Evolutionary conservation across 2,329 filamentous ascomycete genomes (phyloP).

Genomic region (Trichoderma sp.): DNA sequence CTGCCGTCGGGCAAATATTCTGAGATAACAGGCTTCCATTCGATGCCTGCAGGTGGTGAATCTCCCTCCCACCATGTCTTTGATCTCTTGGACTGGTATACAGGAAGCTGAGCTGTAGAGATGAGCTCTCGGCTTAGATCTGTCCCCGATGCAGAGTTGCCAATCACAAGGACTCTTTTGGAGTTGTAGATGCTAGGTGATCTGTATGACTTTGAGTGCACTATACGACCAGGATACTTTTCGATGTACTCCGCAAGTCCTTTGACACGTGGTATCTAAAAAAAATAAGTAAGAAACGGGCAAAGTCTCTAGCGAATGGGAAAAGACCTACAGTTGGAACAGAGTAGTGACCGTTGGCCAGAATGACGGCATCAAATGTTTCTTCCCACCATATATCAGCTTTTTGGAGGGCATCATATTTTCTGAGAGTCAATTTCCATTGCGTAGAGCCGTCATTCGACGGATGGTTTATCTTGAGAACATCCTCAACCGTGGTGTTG

Average conservation of each 20-base stretch:
- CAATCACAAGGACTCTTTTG: slow-evolving; percentile 40
- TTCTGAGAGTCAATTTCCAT: slow-evolving; percentile 50
- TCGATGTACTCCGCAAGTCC: slow-evolving; percentile 42
- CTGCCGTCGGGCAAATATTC: slow-evolving; percentile 43
- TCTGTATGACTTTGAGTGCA: slow-evolving; percentile 48
- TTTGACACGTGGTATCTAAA: slow-evolving; percentile 45
- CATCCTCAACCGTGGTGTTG: slow-evolving; percentile 52
- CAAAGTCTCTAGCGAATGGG: neutral
- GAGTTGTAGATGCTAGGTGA: slow-evolving; percentile 34
- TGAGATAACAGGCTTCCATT: slow-evolving; percentile 53
- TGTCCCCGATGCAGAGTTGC: slow-evolving; percentile 46
- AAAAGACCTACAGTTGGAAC: slow-evolving; percentile 42
- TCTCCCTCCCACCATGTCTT: slow-evolving; percentile 50
- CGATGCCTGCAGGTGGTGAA: slow-evolving; percentile 45
- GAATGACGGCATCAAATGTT: slow-evolving; percentile 44
- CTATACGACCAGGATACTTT: slow-evolving; percentile 40
- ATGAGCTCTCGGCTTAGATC: slow-evolving; percentile 41
- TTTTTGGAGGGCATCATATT: slow-evolving; percentile 41
- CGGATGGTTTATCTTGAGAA: slow-evolving; percentile 34
- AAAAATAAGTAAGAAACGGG: neutral
- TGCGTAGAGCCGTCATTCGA: slow-evolving; percentile 7
- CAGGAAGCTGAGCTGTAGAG: slow-evolving; percentile 38
- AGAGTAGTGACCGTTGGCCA: slow-evolving; percentile 46
- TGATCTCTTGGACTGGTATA: slow-evolving; percentile 53
- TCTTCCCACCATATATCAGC: slow-evolving; percentile 56